Percentiles rank a stretch among this genome's conserved stretches.
phyloP scores from a whole-genome alignment of 2,329 filamentous ascomycete species.

The Pseudocercospora pini-densiflorae region DNA sequence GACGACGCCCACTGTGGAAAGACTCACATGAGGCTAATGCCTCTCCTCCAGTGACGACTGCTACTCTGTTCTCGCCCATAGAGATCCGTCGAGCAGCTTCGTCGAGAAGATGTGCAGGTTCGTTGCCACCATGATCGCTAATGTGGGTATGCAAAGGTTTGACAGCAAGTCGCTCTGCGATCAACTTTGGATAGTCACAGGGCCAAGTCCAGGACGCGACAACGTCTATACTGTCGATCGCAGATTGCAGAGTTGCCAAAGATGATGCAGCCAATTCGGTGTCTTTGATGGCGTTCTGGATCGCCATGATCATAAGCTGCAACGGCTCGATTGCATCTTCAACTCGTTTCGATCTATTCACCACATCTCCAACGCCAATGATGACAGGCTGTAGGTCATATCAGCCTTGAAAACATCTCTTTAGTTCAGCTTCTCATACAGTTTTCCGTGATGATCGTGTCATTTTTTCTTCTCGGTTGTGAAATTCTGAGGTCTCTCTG shows the following conservation, averaged over 20 bases:
- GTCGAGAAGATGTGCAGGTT: conserved; percentile 66
- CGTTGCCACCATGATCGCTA: conserved; percentile 66
- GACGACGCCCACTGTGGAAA: neutral
- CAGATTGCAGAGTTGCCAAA: conserved; percentile 44
- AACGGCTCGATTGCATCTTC: conserved; percentile 64
- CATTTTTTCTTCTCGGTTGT: conserved; percentile 1
- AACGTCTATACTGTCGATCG: conserved; percentile 63
- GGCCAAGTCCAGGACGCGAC: conserved; percentile 70
- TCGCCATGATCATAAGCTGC: conserved; percentile 62
- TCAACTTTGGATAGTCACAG: conserved; percentile 61
- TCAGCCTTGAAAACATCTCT: conserved; percentile 7
- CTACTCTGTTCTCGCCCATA: conserved; percentile 58
- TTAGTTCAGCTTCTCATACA: neutral
- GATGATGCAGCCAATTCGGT: conserved; percentile 42
- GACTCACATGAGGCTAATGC: conserved; percentile 62
- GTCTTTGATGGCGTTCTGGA: conserved; percentile 58
- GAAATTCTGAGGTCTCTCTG: neutral
- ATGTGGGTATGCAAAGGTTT: conserved; percentile 54
- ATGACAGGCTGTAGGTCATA: conserved; percentile 54
- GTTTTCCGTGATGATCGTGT: conserved; percentile 25
- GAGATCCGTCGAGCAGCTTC: conserved; percentile 64
- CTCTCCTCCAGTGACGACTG: conserved; percentile 67
- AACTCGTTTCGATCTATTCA: conserved; percentile 58
- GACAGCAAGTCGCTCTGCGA: conserved; percentile 57
- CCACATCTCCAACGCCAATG: conserved; percentile 66